Percentiles rank a stretch among this genome's conserved stretches.
Evolutionary conservation across 768 basidiomycete genomes (phyloP).

Genomic region (Psilocybe subaeruginosa): DNA sequence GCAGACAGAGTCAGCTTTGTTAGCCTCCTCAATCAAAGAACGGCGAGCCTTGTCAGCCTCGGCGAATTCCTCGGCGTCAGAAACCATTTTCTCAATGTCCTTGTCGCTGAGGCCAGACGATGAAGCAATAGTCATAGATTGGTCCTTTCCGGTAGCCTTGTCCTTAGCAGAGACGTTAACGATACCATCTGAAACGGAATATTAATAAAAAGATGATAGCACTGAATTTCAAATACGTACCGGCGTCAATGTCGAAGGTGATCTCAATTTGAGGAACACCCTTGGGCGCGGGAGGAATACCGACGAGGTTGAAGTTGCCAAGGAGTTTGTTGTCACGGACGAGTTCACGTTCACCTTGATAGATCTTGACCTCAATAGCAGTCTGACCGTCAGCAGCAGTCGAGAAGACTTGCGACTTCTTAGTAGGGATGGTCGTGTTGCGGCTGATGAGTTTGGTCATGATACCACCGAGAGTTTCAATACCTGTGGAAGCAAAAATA

Average conservation of each 20-base stretch:
- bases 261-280: slow-evolving; percentile 87
- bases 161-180: slow-evolving; percentile 97
- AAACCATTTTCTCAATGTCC: slow-evolving; percentile 97
- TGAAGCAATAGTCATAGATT: slow-evolving; percentile 96
- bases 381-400: slow-evolving; percentile 99
- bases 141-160: slow-evolving; percentile 89
- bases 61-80: slow-evolving; percentile 91
- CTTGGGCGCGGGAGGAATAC: slow-evolving; percentile 88
- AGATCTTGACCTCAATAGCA: slow-evolving; percentile 99
- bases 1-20: slow-evolving; percentile 94
- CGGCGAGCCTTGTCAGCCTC: slow-evolving; percentile 91
- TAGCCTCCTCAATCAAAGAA: slow-evolving; percentile 90
- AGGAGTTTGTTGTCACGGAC: slow-evolving; percentile 98
- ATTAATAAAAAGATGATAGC: background rate
- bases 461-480: slow-evolving; percentile 98
- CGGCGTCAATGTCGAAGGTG: slow-evolving; percentile 96
- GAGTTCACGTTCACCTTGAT: slow-evolving; percentile 98
- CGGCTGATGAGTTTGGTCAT: slow-evolving; percentile 99
- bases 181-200: slow-evolving; percentile 70
- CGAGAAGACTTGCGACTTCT: slow-evolving; percentile 99
- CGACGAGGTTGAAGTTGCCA: slow-evolving; percentile 99
- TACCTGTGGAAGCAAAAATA: slow-evolving; percentile 42
- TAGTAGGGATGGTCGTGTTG: slow-evolving; percentile 99
- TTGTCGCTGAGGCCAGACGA: slow-evolving; percentile 95
- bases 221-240: slow-evolving; percentile 37